These are phyloP conservation scores for Cymbidium sinense DNA, from an alignment of 106 monocot species.

Conservation along the genomic window DNA sequence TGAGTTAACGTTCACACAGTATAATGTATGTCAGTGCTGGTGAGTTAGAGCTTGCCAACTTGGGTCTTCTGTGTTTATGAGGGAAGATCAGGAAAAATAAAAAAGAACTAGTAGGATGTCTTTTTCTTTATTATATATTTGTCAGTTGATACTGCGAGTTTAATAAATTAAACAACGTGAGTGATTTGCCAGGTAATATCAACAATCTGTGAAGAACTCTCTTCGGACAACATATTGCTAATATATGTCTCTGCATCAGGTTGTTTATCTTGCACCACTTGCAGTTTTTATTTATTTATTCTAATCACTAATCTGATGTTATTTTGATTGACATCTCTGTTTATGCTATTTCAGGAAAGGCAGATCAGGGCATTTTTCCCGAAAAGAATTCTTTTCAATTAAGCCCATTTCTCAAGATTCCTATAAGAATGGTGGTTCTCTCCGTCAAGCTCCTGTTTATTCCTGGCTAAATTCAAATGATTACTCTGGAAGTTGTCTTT, in stretches of 20 bases:
- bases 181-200: constrained; percentile 60
- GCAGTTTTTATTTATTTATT: not conserved
- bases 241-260: constrained; percentile 94
- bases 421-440: constrained; percentile 16
- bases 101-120: not conserved
- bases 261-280: constrained; percentile 20
- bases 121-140: not conserved
- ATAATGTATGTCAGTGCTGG: not conserved
- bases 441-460: constrained; percentile 9
- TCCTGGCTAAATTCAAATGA: constrained; percentile 15
- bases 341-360: constrained; percentile 41
- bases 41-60: not conserved
- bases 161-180: not conserved
- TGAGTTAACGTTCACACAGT: not conserved
- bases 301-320: not conserved
- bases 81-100: not conserved
- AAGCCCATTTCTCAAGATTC: constrained; percentile 12
- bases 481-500: constrained; percentile 31
- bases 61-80: not conserved
- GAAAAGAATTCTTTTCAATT: constrained; percentile 28
- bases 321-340: constrained; percentile 4
- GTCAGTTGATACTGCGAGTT: not conserved
- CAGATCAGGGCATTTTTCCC: constrained; percentile 36
- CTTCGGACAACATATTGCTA: constrained; percentile 66
- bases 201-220: constrained; percentile 67